phyloP scores from a whole-genome alignment of 2,329 filamentous ascomycete species.

The Pleurostoma richardsiae region DNA sequence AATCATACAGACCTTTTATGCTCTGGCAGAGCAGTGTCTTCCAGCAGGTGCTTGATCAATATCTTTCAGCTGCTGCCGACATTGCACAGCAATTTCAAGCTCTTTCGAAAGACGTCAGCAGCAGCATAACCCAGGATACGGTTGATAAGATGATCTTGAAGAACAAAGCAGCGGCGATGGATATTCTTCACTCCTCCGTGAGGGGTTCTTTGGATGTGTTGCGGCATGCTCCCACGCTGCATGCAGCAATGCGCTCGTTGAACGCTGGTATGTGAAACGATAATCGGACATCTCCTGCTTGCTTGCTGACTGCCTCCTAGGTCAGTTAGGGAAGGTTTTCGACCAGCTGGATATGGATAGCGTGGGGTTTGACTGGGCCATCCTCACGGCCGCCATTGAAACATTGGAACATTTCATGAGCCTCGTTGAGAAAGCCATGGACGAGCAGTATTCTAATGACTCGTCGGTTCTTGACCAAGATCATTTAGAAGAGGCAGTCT shows the following conservation, averaged over 20 bases:
- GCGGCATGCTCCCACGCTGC: slow-evolving; percentile 36
- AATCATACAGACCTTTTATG: slow-evolving; percentile 43
- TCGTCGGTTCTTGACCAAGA: slow-evolving; percentile 17
- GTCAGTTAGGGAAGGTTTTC: slow-evolving; percentile 47
- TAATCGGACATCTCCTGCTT: no score
- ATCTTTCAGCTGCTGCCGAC: slow-evolving; percentile 48
- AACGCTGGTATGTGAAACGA: slow-evolving; percentile 30
- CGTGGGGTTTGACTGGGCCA: slow-evolving; percentile 40
- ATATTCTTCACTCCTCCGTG: slow-evolving; percentile 44
- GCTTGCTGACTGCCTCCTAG: slow-evolving; percentile 10
- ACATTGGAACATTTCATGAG: slow-evolving; percentile 42
- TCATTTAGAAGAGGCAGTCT: slow-evolving; percentile 41
- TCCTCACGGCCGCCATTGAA: slow-evolving; percentile 38
- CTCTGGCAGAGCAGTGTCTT: slow-evolving; percentile 55
- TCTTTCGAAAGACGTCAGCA: slow-evolving; percentile 40
- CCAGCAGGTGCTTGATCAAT: slow-evolving; percentile 52
- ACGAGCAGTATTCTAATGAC: slow-evolving; percentile 32
- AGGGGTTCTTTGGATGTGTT: slow-evolving; percentile 47
- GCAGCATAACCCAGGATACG: slow-evolving; percentile 35
- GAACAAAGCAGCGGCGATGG: slow-evolving; percentile 49
- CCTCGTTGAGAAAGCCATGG: slow-evolving; percentile 32
- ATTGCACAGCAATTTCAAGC: slow-evolving; percentile 50
- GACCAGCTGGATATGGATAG: slow-evolving; percentile 37
- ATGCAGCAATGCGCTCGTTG: slow-evolving; percentile 41
- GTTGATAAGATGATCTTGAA: slow-evolving; percentile 43